A percentile compares a stretch with the other conserved stretches of the same genome.
Evolutionary conservation across 2,329 filamentous ascomycete species (phyloP).

Genomic region (Epichloe coenophiala): DNA sequence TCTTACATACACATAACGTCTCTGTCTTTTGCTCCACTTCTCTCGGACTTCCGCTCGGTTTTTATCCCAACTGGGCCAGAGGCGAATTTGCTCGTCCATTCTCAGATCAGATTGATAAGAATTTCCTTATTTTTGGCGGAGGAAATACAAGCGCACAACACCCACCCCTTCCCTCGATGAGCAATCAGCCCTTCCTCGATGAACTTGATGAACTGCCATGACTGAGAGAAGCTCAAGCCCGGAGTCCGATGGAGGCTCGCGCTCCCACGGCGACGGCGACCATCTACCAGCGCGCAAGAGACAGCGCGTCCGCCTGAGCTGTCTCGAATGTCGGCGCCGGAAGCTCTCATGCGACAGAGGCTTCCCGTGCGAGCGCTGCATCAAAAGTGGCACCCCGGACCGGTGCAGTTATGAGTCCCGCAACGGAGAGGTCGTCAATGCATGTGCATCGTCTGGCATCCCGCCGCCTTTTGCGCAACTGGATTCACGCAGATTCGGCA

Average conservation of each 20-base stretch:
- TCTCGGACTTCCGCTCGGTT: conserved; percentile 22
- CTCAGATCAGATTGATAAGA: conserved; percentile 29
- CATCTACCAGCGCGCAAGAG: conserved; percentile 36
- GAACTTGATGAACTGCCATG: conserved; percentile 5
- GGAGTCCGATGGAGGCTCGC: conserved; percentile 21
- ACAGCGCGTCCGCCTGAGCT: conserved; percentile 45
- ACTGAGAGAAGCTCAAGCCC: conserved; percentile 25
- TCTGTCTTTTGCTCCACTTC: neutral
- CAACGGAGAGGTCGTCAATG: conserved; percentile 35
- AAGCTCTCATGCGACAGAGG: conserved; percentile 50
- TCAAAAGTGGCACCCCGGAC: conserved; percentile 48
- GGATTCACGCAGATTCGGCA: conserved; percentile 25
- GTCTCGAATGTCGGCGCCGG: conserved; percentile 45
- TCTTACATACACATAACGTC: too few relatives aligned
- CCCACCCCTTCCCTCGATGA: conserved; percentile 7
- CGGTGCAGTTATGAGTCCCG: conserved; percentile 46
- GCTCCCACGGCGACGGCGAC: conserved; percentile 14
- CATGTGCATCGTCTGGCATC: conserved; percentile 32
- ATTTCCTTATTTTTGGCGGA: conserved; percentile 9
- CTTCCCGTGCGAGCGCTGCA: conserved; percentile 47
- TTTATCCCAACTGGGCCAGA: conserved; percentile 6
- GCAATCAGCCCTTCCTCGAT: too few relatives aligned
- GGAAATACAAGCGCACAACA: conserved; percentile 11
- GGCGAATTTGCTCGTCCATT: conserved; percentile 13
- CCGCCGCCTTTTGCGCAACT: conserved; percentile 29